Conservation (phyloP, 2,329 filamentous ascomycete genomes). For the Fusarium floridanum region DNA sequence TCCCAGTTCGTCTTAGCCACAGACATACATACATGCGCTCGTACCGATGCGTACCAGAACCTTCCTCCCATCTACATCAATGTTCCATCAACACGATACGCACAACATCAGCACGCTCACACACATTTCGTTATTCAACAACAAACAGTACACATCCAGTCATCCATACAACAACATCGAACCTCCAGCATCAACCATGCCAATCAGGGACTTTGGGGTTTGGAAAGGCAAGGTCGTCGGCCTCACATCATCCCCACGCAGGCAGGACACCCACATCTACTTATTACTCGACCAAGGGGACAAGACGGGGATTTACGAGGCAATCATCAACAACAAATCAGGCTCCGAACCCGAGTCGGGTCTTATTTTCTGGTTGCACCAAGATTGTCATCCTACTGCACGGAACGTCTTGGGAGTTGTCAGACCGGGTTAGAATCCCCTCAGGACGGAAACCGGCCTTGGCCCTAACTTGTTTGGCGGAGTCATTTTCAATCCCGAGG, state of each 20-base stretch:
- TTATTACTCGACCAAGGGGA: not conserved
- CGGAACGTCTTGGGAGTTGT: not conserved
- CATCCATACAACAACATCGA: not conserved
- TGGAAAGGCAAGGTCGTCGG: slow-evolving; percentile 7
- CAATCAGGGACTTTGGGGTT: not conserved
- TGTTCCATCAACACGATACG: not conserved
- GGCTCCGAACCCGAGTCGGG: not conserved
- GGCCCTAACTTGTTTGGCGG: not conserved
- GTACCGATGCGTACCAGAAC: not conserved
- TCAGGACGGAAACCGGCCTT: not conserved
- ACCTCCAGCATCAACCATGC: not conserved
- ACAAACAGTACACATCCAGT: not conserved
- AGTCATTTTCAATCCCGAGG: not conserved
- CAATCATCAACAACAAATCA: slow-evolving; percentile 3
- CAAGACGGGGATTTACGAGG: not conserved
- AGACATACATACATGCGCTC: not conserved
- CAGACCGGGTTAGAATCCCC: not conserved
- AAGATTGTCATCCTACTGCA: not conserved
- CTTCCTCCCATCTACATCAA: not conserved
- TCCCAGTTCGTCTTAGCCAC: too few relatives aligned
- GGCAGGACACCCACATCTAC: not conserved
- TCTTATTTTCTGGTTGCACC: slow-evolving; percentile 9
- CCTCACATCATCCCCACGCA: not conserved
- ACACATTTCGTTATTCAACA: not conserved
- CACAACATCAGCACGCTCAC: not conserved